Evolutionary conservation across 257 asterid species (phyloP), one percentile per base, ranked within the genome.

Genomic region (Echites panduratus): DNA sequence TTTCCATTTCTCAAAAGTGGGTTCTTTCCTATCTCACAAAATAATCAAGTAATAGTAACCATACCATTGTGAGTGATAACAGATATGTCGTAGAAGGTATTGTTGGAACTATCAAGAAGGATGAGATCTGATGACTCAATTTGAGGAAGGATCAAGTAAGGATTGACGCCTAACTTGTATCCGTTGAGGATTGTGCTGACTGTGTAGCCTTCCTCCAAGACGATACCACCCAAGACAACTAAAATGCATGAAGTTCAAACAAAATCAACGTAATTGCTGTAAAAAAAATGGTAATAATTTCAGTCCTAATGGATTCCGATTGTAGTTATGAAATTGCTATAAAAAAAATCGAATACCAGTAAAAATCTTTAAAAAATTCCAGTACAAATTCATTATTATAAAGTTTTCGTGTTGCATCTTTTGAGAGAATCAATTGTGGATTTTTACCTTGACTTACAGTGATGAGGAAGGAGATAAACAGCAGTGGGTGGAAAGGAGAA

Each of bases 131-230:
- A 79, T 56, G 86, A 84, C 61, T 89, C 86, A 67, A 83, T 73
- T 70, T 73, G 87, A 70, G 86, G 88, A 32, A 81, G 80, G 44
- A 89, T 73, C 24, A 86, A 83, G 68, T 78, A 78, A 79, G 97
- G 96, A 24, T 82, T 83, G 74, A 93, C 68, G 19, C 72, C 70
- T 68, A 76, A 72, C 86, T 90, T 89, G 86, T 93, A 75, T 56
- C 98, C 98, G 71, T 86, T 80, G 70, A 89, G 69, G 79, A 89
- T 74, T 38, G 97, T 93, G 84, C 52, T 86, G 75, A 93, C 93
- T 61, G 90, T 79, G 85, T 93, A 93, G 73, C 98, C 97, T 47
- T 85, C 89, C 81, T 90, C 98, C 48, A 71, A 84, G 73, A 86
- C 38, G 81, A 86, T 47, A 61, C 77, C 83, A 4, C 70, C 79